These are phyloP conservation scores for Leavenworthia alabamica DNA, from an alignment of 345 rosid genomes.

Conservation along the genomic window DNA sequence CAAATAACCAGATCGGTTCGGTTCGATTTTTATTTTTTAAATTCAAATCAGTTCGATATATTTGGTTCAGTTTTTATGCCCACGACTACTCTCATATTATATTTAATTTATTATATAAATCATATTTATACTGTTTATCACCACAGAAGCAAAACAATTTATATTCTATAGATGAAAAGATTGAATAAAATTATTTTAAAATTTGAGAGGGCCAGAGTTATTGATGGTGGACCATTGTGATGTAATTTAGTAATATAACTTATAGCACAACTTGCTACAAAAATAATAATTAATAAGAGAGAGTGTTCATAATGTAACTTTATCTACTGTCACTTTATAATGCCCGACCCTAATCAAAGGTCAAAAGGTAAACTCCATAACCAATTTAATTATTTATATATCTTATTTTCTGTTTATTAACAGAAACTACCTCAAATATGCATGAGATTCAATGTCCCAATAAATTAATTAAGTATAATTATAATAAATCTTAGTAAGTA, in stretches of 20 bases:
- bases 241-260: constrained; percentile 1
- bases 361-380: constrained; percentile 6
- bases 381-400: not conserved
- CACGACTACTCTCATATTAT: too few species aligned
- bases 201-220: not conserved
- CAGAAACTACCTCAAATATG: constrained; percentile 5
- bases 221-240: constrained; percentile 1
- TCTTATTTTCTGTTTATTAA: not conserved
- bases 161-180: not conserved
- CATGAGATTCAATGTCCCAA: constrained; percentile 18
- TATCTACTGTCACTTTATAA: not conserved
- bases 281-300: not conserved
- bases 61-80: too few species aligned
- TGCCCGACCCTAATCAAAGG: not conserved
- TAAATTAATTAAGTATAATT: constrained; percentile 6
- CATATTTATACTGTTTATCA: not conserved
- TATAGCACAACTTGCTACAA: constrained; percentile 7
- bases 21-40: too few species aligned
- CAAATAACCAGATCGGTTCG: too few species aligned
- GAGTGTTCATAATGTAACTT: not conserved
- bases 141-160: constrained; percentile 2
- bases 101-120: too few species aligned
- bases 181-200: not conserved
- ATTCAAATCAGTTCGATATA: too few species aligned
- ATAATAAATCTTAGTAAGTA: constrained; percentile 10